Percentiles rank a stretch among this genome's conserved stretches.
These are phyloP conservation scores for Capronia epimyces DNA, from an alignment of 2,329 filamentous ascomycete genomes.

Conservation along the genomic window DNA sequence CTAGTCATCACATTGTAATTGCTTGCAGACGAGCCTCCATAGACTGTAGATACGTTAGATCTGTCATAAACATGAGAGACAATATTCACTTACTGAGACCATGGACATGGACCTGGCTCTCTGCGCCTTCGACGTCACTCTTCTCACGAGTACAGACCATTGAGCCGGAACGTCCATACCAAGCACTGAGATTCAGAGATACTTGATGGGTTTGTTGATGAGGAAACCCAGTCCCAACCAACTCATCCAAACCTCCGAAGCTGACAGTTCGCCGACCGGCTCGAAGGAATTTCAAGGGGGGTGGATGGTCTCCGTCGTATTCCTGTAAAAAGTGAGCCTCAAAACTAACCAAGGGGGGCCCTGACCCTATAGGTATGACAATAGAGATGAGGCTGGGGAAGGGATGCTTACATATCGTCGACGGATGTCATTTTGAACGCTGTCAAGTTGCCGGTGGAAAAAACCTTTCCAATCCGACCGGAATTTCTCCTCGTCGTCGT, in stretches of 20 bases:
- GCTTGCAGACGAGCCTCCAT: neutral
- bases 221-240: neutral
- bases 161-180: neutral
- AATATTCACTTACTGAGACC: neutral
- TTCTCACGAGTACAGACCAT: neutral
- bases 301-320: neutral
- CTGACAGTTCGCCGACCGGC: neutral
- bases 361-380: too few relatives aligned
- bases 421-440: neutral
- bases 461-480: neutral
- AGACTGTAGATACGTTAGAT: neutral
- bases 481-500: slow-evolving; percentile 2
- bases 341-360: too few relatives aligned
- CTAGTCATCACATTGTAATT: neutral
- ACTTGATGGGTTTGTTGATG: neutral
- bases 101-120: neutral
- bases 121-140: neutral
- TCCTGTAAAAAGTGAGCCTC: neutral
- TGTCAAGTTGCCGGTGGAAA: neutral
- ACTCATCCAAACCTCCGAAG: neutral
- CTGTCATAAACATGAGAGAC: neutral
- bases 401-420: neutral
- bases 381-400: too few relatives aligned
- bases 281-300: neutral
- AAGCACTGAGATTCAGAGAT: neutral